Evolutionary conservation across 2,329 filamentous ascomycete species (phyloP).

Genomic region (Ophiostoma sp.): DNA sequence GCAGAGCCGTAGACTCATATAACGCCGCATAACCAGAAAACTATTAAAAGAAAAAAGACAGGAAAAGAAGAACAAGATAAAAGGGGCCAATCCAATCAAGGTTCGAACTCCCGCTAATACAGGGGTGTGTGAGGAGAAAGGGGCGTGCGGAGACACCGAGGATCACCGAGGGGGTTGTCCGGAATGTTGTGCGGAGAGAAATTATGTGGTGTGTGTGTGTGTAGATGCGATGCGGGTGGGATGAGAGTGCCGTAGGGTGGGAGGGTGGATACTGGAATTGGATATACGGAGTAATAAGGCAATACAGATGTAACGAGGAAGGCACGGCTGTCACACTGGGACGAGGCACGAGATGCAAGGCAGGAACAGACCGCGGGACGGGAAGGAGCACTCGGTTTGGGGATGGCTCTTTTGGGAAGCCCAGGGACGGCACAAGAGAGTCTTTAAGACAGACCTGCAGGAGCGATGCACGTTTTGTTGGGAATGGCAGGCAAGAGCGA

Average conservation of each 20-base stretch:
- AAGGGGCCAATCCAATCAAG: not conserved
- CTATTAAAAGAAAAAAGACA: constrained; percentile 4
- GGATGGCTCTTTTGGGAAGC: constrained; percentile 10
- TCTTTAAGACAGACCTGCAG: not conserved
- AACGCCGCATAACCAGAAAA: constrained; percentile 26
- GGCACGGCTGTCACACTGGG: constrained; percentile 13
- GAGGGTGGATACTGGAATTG: not conserved
- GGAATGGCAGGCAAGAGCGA: constrained; percentile 13
- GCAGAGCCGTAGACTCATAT: constrained; percentile 23
- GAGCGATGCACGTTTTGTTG: constrained; percentile 14
- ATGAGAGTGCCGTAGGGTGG: not conserved
- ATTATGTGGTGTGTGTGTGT: not conserved
- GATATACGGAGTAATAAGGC: not conserved
- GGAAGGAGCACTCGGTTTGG: constrained; percentile 9
- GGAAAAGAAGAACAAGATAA: not conserved
- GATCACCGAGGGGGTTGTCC: constrained; percentile 27
- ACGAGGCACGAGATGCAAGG: not conserved
- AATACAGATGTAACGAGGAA: not conserved
- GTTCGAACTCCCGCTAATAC: not conserved
- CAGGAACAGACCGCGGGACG: not conserved
- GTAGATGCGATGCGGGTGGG: not conserved
- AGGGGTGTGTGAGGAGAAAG: not conserved
- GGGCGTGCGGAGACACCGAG: constrained; percentile 13
- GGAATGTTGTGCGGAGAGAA: not conserved
- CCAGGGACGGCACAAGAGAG: not conserved